Evolutionary conservation across 2,329 filamentous ascomycete species (phyloP), one percentile per base, ranked within the genome.

Genomic region (Exophiala mesophila): DNA sequence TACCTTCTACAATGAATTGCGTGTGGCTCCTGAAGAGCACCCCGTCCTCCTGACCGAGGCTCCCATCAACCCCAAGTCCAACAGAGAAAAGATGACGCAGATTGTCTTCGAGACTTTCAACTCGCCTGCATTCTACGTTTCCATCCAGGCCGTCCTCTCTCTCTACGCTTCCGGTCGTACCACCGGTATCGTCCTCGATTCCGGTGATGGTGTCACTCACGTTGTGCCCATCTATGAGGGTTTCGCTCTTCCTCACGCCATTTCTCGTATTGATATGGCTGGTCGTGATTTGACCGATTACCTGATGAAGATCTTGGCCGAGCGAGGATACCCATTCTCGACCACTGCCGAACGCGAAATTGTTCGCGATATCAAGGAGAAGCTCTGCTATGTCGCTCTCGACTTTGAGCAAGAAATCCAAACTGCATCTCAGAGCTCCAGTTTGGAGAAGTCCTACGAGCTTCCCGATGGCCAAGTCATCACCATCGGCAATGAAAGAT

Each of bases 31-130:
- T 63, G 92, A 98, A 82, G 92, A 98, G 85, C 92, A 98, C 83
- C 92, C 92, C 63, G 89, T 97, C 69, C 83, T 98, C 68, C 82
- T 98, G 72, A 98, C 92, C 62, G 92, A 98, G 80, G 92, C 92
- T 63, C 92, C 92, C 61, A 97, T 98, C 84, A 98, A 98, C 84
- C 92, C 92, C 72, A 97, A 97, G 83, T 94, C 87, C 78, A 98
- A 98, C 82, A 87, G 92, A 83, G 92, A 98, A 82, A 98, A 98
- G 88, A 98, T 98, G 92, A 97, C 92, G 62, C 92, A 98, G 79
- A 98, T 98, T 59, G 89, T 98, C 71, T 98, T 98, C 79, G 92
- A 98, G 83, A 98, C 92, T 63, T 98, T 98, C 84, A 97, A 98
- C 79, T 90, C 92, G 64, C 92, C 92, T 61, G 92, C 92, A 62